Evolutionary conservation across 2,329 filamentous ascomycete genomes (phyloP), one percentile per base, ranked within the genome.

Genomic region (Xylaria sp.): DNA sequence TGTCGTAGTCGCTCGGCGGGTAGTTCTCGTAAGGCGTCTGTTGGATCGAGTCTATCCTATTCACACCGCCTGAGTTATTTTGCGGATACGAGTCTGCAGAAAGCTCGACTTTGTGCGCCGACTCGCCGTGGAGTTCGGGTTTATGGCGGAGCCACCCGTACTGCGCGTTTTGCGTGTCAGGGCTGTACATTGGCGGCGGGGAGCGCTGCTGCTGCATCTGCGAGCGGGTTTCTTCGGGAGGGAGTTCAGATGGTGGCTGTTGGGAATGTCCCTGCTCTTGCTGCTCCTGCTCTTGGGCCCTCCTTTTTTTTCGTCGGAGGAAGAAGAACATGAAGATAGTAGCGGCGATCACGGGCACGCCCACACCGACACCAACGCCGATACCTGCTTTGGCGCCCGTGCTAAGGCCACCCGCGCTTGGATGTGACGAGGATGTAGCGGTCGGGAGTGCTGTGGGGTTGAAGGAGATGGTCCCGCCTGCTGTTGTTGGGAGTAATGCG

Each of bases 401-500:
- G 1, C 70, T 71, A 10, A 75, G 70, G 2, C 71, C 71, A 1
- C 64, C 36, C 1, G 72, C 64, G 3, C 46, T 51, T 7, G 62
- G 54, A 18, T 55, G 10, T 2, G 62, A 57, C 18, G 68, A 28
- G 1, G 68, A 68, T n/a, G 62, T 58, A 1, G 70, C 55, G 15
- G 73, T 75, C 3, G 74, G 74, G 25, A 73, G 65, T 4, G 73
- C 71, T 18, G 73, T 76, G 2, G 73, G 74, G 49, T 75, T 72
- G 64, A 75, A 75, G 1, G 72, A 75, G 48, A 75, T 76, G 3
- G 71, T 75, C 3, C 75, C 73, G n/a, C 72, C 71, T 2, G 71
- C 65, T 10, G 73, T 73, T 20, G 72, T 69, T n/a, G 75, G 75
- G 6, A 76, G 69, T 18, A 69, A 57, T 12, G 43, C 74, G 15